phyloP scores from a whole-genome alignment of 257 asterid species.

The Voacanga thouarsii region DNA sequence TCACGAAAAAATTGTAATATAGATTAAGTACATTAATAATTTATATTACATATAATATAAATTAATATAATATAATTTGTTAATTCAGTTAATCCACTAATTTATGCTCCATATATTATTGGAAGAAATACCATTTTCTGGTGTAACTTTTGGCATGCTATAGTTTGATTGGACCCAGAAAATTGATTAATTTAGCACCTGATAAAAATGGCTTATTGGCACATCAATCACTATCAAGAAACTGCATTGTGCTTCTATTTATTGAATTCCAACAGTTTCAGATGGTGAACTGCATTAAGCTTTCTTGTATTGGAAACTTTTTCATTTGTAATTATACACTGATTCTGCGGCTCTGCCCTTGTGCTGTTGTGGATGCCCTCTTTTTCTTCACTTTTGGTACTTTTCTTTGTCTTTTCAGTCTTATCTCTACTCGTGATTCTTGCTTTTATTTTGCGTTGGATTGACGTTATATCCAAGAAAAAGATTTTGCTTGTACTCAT shows the following conservation, averaged over 20 bases:
- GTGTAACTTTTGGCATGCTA: too few relatives aligned
- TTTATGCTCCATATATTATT: too few relatives aligned
- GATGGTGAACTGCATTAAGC: background rate
- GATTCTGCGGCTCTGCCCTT: slow-evolving; percentile 1
- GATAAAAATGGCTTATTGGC: too few relatives aligned
- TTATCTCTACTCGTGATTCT: background rate
- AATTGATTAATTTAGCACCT: too few relatives aligned
- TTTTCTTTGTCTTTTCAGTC: background rate
- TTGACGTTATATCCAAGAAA: slow-evolving; percentile 3
- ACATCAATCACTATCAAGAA: too few relatives aligned
- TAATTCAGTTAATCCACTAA: too few relatives aligned
- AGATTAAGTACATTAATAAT: too few relatives aligned
- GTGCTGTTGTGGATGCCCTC: background rate
- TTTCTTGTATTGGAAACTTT: background rate
- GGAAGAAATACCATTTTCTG: too few relatives aligned
- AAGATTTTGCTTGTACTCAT: background rate
- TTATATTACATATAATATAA: too few relatives aligned
- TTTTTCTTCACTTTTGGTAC: background rate
- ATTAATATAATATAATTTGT: too few relatives aligned
- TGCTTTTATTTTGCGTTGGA: background rate
- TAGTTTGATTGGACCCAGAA: too few relatives aligned
- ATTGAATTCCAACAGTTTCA: background rate
- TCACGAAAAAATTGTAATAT: too few relatives aligned
- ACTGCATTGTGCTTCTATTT: background rate
- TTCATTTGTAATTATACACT: background rate